A percentile compares a stretch with the other conserved stretches of the same genome.
Conservation (phyloP, 2,329 filamentous ascomycete species). For the Ophiocordyceps sinensis region DNA sequence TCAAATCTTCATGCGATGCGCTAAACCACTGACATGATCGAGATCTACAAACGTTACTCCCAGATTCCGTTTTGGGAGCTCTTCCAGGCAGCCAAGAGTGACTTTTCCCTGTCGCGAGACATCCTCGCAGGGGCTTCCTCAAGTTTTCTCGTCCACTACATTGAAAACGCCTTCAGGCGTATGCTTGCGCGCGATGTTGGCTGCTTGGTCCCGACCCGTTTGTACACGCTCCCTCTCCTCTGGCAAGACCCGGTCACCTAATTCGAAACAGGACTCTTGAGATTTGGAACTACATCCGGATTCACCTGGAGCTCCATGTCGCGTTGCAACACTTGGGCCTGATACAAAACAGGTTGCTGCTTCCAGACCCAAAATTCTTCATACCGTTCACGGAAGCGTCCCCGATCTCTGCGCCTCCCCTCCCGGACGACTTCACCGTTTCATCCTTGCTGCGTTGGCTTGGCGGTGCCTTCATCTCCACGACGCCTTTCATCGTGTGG, state of each 20-base stretch:
- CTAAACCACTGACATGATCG: slow-evolving; percentile 3
- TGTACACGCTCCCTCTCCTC: slow-evolving; percentile 10
- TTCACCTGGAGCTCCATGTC: slow-evolving; percentile 37
- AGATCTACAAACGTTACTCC: slow-evolving; percentile 39
- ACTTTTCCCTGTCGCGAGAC: slow-evolving; percentile 16
- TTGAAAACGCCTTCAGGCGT: slow-evolving; percentile 12
- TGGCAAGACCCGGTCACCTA: slow-evolving; percentile 2
- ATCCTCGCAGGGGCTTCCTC: slow-evolving; percentile 19
- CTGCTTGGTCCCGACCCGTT: slow-evolving; percentile 9
- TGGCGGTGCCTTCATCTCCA: slow-evolving; percentile 23
- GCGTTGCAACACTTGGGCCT: slow-evolving; percentile 37
- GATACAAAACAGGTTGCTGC: slow-evolving; percentile 21
- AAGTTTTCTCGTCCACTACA: slow-evolving; percentile 13
- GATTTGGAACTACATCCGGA: slow-evolving; percentile 26
- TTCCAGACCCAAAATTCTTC: slow-evolving; percentile 35
- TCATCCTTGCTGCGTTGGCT: slow-evolving; percentile 28
- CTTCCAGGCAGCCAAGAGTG: slow-evolving; percentile 11
- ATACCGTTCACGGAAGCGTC: slow-evolving; percentile 38
- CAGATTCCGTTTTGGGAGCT: slow-evolving; percentile 33
- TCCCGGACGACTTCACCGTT: slow-evolving; percentile 21
- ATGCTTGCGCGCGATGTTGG: slow-evolving; percentile 12
- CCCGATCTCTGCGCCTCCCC: slow-evolving; percentile 31
- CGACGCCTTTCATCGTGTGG: slow-evolving; percentile 32
- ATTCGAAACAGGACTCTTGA: slow-evolving; percentile 12
- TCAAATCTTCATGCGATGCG: not conserved